Evolutionary conservation across 23 red algal genomes (phyloP), one percentile per base, ranked within the genome.

Genomic region (Gracilaria domingensis): DNA sequence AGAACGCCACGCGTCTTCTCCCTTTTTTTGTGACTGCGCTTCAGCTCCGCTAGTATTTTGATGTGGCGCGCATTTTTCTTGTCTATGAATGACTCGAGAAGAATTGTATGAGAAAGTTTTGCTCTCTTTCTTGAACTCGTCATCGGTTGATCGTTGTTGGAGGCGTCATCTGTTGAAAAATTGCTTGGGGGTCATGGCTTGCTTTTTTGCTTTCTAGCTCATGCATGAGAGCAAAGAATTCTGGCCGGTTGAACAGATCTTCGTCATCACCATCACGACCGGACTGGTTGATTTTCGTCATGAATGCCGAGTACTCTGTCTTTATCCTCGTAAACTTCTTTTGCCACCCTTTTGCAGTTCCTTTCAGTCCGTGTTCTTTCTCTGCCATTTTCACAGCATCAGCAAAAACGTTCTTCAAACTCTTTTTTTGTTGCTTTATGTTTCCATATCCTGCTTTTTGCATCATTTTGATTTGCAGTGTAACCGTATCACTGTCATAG

Each of bases 321-420:
- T 69, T 85, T 7, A 85, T 85, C 18, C 81, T 58, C 61, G 55
- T 85, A 0, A 66, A 85, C 23, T 85, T 85, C 57, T 69, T 85
- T 18, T 40, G 29, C 54, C 81, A 85, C n/a, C 51, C 81, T 12
- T 85, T 85, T 32, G 55, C 29, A 42, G 81, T 55, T 12, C 53
- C 29, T 58, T 69, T 85, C 35, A 85, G 23, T 30, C 53, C 13
- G 34, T 66, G 51, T 26, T 85, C 4, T 5, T 35, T 85, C 36
- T 65, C 44, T 36, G 50, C 57, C 0, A 85, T n/a, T 66, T 25
- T 26, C 30, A 12, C 44, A 26, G 81, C 81, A 14, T 62, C 55
- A 44, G 30, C 53, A 36, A 66, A 85, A 40, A 85, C 4, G 23
- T 65, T 55, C 61, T 85, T 85, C n/a, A 85, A 37, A 34, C 51